These are phyloP conservation scores for Alternaria infectoria DNA, from an alignment of 2,329 filamentous ascomycete species.

Conservation along the genomic window DNA sequence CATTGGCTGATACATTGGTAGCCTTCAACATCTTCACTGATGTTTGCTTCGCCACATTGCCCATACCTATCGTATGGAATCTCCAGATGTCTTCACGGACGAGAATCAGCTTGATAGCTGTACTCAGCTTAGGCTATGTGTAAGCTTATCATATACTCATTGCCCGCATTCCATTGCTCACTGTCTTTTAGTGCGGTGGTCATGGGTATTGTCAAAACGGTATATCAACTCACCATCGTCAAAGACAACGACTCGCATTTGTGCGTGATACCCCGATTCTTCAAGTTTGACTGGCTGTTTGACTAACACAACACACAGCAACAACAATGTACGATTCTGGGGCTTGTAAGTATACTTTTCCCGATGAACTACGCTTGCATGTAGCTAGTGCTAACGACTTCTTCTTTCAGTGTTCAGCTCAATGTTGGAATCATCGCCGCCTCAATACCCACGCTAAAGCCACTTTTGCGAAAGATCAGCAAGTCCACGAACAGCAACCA, in stretches of 20 bases:
- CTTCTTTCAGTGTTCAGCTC: slow-evolving; percentile 1
- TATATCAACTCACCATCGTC: not conserved
- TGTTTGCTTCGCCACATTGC: slow-evolving; percentile 1
- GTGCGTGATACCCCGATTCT: not conserved
- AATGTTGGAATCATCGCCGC: slow-evolving; percentile 7
- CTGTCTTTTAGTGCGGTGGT: not conserved
- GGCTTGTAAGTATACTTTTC: not conserved
- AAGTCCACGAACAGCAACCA: not conserved
- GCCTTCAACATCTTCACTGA: slow-evolving; percentile 10
- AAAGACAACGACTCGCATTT: not conserved
- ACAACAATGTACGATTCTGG: not conserved
- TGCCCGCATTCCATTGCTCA: not conserved
- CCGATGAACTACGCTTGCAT: not conserved
- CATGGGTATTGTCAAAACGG: not conserved
- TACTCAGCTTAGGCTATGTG: slow-evolving; percentile 2
- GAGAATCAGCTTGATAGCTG: not conserved
- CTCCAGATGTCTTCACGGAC: not conserved
- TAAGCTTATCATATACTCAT: not conserved
- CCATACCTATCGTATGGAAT: slow-evolving; percentile 2
- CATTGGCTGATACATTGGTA: not conserved
- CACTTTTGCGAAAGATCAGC: not conserved
- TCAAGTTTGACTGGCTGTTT: not conserved
- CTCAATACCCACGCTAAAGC: slow-evolving; percentile 5
- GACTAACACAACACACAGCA: not conserved
- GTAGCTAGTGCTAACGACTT: not conserved